These are phyloP conservation scores for Earliella scabrosa DNA, from an alignment of 1,284 basidiomycete genomes.

Conservation along the genomic window DNA sequence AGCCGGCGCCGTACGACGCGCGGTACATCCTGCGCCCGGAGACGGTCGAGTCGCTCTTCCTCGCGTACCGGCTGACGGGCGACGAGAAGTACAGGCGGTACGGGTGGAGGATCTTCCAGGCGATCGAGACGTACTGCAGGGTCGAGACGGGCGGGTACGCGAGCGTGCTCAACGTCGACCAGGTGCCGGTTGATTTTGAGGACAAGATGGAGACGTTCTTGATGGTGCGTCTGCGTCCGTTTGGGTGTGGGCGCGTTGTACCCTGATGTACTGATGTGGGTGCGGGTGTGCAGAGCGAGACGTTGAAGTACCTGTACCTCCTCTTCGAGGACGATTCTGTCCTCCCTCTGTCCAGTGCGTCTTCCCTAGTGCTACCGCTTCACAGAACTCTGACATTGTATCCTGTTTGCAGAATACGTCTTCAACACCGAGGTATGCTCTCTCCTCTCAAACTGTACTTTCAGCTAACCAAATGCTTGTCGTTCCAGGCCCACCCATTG, in stretches of 20 bases:
- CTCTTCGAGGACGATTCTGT: conserved; percentile 80
- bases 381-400: neutral
- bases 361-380: neutral
- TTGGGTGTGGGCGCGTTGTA: neutral
- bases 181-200: conserved; percentile 65
- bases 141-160: conserved; percentile 84
- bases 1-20: conserved; percentile 72
- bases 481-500: conserved; percentile 63
- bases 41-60: conserved; percentile 92
- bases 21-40: conserved; percentile 94
- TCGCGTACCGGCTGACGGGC: conserved; percentile 87
- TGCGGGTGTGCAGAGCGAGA: conserved; percentile 69
- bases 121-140: conserved; percentile 85
- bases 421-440: conserved; percentile 87
- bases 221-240: conserved; percentile 56
- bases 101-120: conserved; percentile 91
- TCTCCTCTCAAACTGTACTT: neutral
- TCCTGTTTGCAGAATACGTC: conserved; percentile 75
- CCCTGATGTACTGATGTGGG: neutral
- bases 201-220: conserved; percentile 98
- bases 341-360: conserved; percentile 76
- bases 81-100: conserved; percentile 81
- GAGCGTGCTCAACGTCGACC: conserved; percentile 84
- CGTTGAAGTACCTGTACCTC: conserved; percentile 93
- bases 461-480: too few species aligned